Percentiles rank a stretch among this genome's conserved stretches.
Evolutionary conservation across 2,329 filamentous ascomycete species (phyloP).

Genomic region (Fusarium lateritium): DNA sequence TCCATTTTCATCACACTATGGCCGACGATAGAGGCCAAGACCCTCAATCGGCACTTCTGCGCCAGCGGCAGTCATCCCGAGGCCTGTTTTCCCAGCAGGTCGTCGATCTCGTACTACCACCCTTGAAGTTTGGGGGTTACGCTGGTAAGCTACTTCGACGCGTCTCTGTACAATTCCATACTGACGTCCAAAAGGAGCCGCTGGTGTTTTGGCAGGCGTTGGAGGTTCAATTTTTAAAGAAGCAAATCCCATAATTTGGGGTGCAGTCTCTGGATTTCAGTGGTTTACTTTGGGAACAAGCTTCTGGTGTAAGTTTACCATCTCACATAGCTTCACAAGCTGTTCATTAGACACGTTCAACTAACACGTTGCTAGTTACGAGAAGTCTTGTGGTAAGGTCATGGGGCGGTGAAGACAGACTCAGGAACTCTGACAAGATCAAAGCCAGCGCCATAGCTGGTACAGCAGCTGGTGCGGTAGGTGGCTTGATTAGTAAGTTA

Average conservation of each 20-base stretch:
- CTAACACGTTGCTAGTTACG: constrained; percentile 59
- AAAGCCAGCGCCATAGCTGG: constrained; percentile 80
- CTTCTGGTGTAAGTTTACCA: constrained; percentile 75
- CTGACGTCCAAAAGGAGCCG: constrained; percentile 63
- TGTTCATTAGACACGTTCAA: neutral
- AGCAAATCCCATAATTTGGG: constrained; percentile 77
- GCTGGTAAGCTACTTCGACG: constrained; percentile 62
- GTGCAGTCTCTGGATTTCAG: constrained; percentile 80
- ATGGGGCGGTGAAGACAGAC: constrained; percentile 65
- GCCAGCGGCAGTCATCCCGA: constrained; percentile 48
- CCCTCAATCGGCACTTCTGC: constrained; percentile 40
- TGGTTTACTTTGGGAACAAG: constrained; percentile 84
- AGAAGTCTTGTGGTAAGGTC: constrained; percentile 63
- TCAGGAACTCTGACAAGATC: constrained; percentile 72
- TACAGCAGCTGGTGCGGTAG: constrained; percentile 75
- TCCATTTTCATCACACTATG: constrained; percentile 30
- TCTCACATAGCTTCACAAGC: neutral
- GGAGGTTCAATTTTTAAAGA: constrained; percentile 80
- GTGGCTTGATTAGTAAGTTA: constrained; percentile 67
- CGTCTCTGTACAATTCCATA: constrained; percentile 10
- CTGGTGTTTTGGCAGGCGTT: constrained; percentile 76
- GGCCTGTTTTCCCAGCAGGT: constrained; percentile 61
- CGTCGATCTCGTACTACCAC: constrained; percentile 62
- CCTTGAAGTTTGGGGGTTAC: constrained; percentile 72
- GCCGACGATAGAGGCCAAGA: constrained; percentile 34